phyloP scores from a whole-genome alignment of 148 eudicot genomes.

The Cornus kousa region DNA sequence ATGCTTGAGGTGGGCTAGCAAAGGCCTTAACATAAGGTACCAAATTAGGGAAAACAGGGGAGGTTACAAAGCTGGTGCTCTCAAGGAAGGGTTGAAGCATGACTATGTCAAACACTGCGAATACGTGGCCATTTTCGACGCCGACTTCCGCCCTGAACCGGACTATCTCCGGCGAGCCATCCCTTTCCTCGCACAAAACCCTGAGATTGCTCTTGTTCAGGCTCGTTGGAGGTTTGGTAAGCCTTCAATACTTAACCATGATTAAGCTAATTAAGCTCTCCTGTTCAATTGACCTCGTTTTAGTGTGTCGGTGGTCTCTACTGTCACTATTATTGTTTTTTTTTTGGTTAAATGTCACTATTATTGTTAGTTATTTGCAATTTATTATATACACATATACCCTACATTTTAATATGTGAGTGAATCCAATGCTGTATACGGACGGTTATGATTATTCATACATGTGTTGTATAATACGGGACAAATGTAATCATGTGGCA shows the following conservation, averaged over 20 bases:
- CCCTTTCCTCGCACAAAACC: conserved; percentile 66
- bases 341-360: too few relatives aligned
- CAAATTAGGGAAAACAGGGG: conserved; percentile 71
- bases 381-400: too few relatives aligned
- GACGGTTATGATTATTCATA: too few relatives aligned
- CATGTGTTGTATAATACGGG: too few relatives aligned
- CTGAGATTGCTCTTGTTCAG: conserved; percentile 77
- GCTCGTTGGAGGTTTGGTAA: conserved; percentile 94
- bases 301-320: conserved; percentile 30
- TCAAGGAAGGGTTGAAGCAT: conserved; percentile 71
- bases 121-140: conserved; percentile 81
- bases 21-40: conserved; percentile 75
- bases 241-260: neutral
- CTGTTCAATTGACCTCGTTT: too few relatives aligned
- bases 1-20: conserved; percentile 77
- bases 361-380: neutral
- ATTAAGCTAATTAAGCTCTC: too few relatives aligned
- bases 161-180: conserved; percentile 74
- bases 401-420: too few relatives aligned
- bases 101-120: conserved; percentile 80
- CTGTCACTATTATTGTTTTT: conserved; percentile 5
- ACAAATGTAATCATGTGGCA: too few relatives aligned
- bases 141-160: conserved; percentile 87
- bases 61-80: conserved; percentile 96
- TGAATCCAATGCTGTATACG: too few relatives aligned